Evolutionary conservation across 495 filamentous ascomycete genomes (phyloP).

Genomic region (Annulohypoxylon nitens): DNA sequence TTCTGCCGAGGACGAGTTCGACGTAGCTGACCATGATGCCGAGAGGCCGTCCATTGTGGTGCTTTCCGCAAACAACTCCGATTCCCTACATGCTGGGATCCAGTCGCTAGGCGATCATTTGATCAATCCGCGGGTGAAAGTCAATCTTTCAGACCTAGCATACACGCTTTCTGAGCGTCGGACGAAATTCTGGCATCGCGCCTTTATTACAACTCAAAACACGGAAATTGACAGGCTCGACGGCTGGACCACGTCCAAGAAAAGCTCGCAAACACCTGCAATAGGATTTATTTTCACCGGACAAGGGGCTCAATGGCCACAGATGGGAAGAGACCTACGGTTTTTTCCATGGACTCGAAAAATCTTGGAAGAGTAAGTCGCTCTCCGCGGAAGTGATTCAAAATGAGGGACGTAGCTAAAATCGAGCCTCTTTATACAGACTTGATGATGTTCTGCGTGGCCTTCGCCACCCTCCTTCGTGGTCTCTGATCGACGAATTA

Average conservation of each 20-base stretch:
- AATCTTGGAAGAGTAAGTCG: constrained; percentile 7
- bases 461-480: neutral
- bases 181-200: constrained; percentile 25
- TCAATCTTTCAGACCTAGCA: constrained; percentile 20
- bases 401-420: neutral
- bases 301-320: constrained; percentile 45
- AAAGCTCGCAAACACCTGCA: neutral
- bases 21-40: neutral
- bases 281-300: constrained; percentile 42
- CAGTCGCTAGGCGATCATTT: constrained; percentile 40
- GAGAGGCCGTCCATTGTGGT: neutral
- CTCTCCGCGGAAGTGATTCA: neutral
- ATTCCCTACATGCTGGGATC: constrained; percentile 26
- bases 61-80: constrained; percentile 26
- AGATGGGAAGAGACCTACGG: constrained; percentile 37
- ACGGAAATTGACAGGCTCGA: constrained; percentile 3
- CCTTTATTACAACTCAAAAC: constrained; percentile 1
- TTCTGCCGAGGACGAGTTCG: constrained; percentile 4
- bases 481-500: constrained; percentile 5
- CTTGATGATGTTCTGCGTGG: constrained; percentile 1
- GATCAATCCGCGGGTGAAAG: constrained; percentile 37
- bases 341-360: neutral
- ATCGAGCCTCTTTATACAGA: neutral
- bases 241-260: neutral
- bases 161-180: constrained; percentile 46